These are phyloP conservation scores for Diaporthe vaccinii DNA, from an alignment of 2,329 filamentous ascomycete species.

Conservation along the genomic window DNA sequence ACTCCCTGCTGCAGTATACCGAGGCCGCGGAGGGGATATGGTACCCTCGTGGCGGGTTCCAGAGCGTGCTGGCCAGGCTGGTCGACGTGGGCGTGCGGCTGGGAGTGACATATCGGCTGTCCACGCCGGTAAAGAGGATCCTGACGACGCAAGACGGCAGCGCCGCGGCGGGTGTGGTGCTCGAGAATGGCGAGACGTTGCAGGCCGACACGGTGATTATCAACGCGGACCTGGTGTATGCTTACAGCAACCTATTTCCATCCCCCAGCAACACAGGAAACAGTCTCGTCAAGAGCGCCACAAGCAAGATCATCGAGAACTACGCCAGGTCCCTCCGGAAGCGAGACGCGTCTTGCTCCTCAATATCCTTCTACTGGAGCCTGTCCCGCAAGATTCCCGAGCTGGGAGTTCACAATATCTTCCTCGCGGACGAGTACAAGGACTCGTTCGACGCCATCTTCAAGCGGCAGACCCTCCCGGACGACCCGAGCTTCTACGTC, in stretches of 20 bases:
- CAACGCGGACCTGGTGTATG: conserved; percentile 81
- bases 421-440: conserved; percentile 79
- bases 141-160: conserved; percentile 65
- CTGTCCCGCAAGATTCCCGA: conserved; percentile 72
- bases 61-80: conserved; percentile 73
- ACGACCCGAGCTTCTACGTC: conserved; percentile 81
- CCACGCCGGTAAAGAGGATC: conserved; percentile 69
- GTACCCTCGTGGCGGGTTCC: conserved; percentile 81
- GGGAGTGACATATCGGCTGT: conserved; percentile 74
- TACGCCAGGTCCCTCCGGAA: conserved; percentile 58
- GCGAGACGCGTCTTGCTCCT: conserved; percentile 75
- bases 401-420: conserved; percentile 81
- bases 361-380: conserved; percentile 84
- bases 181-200: conserved; percentile 70
- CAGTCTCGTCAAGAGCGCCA: not conserved
- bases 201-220: conserved; percentile 76
- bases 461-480: conserved; percentile 75
- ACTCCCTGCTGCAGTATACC: conserved; percentile 80
- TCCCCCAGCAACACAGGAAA: not conserved
- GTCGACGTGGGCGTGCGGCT: conserved; percentile 72
- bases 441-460: conserved; percentile 84
- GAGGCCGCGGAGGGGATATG: conserved; percentile 83
- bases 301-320: conserved; percentile 40
- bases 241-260: conserved; percentile 79
- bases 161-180: conserved; percentile 69